Percentiles rank a stretch among this genome's conserved stretches.
These are phyloP conservation scores for Metschnikowia bowlesiae DNA, from an alignment of 805 yeast species.

Conservation along the genomic window DNA sequence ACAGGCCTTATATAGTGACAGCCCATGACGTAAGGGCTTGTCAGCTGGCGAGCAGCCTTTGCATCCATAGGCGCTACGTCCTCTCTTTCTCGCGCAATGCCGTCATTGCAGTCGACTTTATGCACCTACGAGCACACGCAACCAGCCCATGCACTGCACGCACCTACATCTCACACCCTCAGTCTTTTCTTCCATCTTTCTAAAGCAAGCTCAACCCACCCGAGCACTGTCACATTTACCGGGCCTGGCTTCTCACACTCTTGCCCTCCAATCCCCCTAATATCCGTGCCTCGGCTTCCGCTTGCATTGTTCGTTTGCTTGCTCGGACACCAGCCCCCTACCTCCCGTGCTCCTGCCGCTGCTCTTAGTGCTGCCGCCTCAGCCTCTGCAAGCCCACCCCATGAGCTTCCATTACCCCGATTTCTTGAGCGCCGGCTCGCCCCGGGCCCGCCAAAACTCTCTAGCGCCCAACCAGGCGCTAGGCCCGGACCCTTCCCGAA, in stretches of 20 bases:
- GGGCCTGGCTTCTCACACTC: not conserved
- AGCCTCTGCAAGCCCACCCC: too few relatives aligned
- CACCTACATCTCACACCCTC: not conserved
- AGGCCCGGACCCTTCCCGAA: not conserved
- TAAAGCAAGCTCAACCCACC: not conserved
- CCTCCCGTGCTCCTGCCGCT: not conserved
- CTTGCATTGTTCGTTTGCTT: not conserved
- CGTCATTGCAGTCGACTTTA: too few relatives aligned
- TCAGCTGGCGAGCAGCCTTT: not conserved
- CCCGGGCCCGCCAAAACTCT: conserved; percentile 2
- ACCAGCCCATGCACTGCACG: not conserved
- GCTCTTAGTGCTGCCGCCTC: not conserved
- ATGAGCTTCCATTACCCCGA: conserved; percentile 37
- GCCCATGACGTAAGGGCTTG: too few relatives aligned
- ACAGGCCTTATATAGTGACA: not conserved
- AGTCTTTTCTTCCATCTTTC: not conserved
- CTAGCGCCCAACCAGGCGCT: conserved; percentile 2
- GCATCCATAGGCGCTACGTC: not conserved
- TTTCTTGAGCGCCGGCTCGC: conserved; percentile 17
- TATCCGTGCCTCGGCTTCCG: not conserved
- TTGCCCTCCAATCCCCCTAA: not conserved
- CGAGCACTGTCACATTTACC: not conserved
- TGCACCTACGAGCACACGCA: not conserved
- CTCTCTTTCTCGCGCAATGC: too few relatives aligned
- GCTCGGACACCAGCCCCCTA: not conserved